Conservation (phyloP, 2,329 filamentous ascomycete species). For the Colletotrichum spinosum region DNA sequence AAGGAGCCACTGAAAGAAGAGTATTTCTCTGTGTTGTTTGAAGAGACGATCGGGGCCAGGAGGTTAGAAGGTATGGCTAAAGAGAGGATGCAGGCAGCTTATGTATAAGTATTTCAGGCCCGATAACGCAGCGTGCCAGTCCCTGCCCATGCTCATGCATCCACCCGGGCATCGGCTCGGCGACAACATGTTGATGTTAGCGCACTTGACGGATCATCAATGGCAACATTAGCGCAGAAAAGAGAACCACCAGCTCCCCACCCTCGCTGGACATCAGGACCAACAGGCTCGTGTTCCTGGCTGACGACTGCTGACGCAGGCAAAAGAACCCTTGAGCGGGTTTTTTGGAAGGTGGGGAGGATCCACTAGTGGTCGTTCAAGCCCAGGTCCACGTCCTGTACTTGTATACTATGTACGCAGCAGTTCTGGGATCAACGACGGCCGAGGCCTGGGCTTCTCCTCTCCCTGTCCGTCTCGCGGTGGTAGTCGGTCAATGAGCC, state of each 20-base stretch:
- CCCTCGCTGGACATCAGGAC: conserved; percentile 1
- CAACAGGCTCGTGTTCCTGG: conserved; percentile 19
- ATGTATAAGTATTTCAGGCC: conserved; percentile 11
- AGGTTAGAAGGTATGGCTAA: too few species aligned
- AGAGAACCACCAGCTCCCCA: conserved; percentile 17
- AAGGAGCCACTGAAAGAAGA: background rate
- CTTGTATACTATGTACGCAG: too few species aligned
- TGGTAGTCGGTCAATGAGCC: background rate
- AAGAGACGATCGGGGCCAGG: background rate
- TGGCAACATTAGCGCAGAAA: conserved; percentile 12
- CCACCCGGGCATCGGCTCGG: conserved; percentile 22
- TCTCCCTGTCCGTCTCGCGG: background rate
- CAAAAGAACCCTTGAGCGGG: conserved; percentile 25
- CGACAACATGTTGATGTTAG: conserved; percentile 18
- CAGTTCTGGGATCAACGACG: conserved; percentile 18
- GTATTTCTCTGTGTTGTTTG: conserved; percentile 4
- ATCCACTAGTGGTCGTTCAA: conserved; percentile 5
- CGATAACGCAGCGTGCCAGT: background rate
- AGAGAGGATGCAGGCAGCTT: background rate
- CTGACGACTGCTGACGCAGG: background rate
- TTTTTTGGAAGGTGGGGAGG: conserved; percentile 5
- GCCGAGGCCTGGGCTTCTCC: conserved; percentile 9
- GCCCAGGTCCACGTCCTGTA: too few species aligned
- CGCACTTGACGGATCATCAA: background rate
- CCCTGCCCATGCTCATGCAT: conserved; percentile 4